phyloP scores from a whole-genome alignment of 106 monocot genomes.

The Dioscorea zingiberensis region DNA sequence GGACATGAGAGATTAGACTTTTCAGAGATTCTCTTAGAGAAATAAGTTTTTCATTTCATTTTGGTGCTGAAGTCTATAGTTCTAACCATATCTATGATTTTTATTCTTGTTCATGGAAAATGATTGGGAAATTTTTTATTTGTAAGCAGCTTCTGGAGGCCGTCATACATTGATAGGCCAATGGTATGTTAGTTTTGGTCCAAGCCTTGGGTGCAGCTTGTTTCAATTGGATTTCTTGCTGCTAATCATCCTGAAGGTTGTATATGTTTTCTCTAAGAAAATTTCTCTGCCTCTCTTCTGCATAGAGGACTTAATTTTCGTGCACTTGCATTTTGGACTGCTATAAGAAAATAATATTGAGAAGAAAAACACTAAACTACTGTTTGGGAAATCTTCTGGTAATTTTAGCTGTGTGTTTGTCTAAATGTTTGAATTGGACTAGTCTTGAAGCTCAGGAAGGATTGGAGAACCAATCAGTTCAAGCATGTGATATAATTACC shows the following conservation, averaged over 20 bases:
- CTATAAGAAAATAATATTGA: too few species aligned
- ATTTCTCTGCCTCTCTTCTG: neutral
- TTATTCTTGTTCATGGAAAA: neutral
- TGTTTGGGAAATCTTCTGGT: too few species aligned
- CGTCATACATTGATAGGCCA: slow-evolving; percentile 61
- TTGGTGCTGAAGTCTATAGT: neutral
- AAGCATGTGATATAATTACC: too few species aligned
- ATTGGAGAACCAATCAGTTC: too few species aligned
- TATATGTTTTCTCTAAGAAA: slow-evolving; percentile 11
- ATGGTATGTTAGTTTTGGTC: slow-evolving; percentile 89
- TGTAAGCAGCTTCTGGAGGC: slow-evolving; percentile 79
- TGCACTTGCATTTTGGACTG: too few species aligned
- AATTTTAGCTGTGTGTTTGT: too few species aligned
- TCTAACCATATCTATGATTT: neutral
- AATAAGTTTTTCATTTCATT: neutral
- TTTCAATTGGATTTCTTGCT: slow-evolving; percentile 87
- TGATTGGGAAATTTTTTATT: slow-evolving; percentile 4
- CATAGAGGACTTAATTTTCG: too few species aligned
- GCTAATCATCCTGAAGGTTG: slow-evolving; percentile 77
- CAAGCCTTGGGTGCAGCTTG: slow-evolving; percentile 97
- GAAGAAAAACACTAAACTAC: too few species aligned
- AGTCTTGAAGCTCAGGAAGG: too few species aligned
- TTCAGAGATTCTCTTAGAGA: too few species aligned
- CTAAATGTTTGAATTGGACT: too few species aligned
- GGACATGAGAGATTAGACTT: too few species aligned